phyloP scores from a whole-genome alignment of 2,329 filamentous ascomycete genomes.

The Epichloe uncinata region DNA sequence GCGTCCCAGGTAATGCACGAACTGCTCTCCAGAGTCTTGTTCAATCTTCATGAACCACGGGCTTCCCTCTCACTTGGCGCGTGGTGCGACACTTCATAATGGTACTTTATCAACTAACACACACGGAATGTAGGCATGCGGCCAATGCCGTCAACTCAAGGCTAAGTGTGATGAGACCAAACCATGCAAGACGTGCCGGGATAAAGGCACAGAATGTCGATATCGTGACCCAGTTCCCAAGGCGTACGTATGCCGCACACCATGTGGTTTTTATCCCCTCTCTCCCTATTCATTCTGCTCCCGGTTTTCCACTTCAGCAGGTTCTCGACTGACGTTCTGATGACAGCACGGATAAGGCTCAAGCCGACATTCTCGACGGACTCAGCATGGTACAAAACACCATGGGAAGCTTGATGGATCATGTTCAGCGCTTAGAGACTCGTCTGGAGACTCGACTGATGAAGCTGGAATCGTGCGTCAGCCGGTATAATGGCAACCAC shows the following conservation, averaged over 20 bases:
- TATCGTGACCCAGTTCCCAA: slow-evolving; percentile 87
- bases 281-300: background rate
- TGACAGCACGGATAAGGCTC: slow-evolving; percentile 43
- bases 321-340: slow-evolving; percentile 6
- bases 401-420: slow-evolving; percentile 22
- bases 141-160: slow-evolving; percentile 75
- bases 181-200: slow-evolving; percentile 75
- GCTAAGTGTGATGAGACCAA: slow-evolving; percentile 84
- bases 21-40: background rate
- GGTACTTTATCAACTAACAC: too few species aligned
- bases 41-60: background rate
- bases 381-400: slow-evolving; percentile 28
- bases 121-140: slow-evolving; percentile 55
- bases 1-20: slow-evolving; percentile 41
- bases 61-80: background rate
- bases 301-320: background rate
- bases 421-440: slow-evolving; percentile 26
- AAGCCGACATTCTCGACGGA: slow-evolving; percentile 46
- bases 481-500: slow-evolving; percentile 5
- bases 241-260: slow-evolving; percentile 43
- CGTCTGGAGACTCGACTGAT: slow-evolving; percentile 24
- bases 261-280: background rate
- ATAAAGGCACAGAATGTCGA: slow-evolving; percentile 71
- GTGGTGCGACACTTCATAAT: too few species aligned
- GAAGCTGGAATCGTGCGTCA: slow-evolving; percentile 20